Evolutionary conservation across 306 rosid genomes (phyloP).

Genomic region (Urtica urens): DNA sequence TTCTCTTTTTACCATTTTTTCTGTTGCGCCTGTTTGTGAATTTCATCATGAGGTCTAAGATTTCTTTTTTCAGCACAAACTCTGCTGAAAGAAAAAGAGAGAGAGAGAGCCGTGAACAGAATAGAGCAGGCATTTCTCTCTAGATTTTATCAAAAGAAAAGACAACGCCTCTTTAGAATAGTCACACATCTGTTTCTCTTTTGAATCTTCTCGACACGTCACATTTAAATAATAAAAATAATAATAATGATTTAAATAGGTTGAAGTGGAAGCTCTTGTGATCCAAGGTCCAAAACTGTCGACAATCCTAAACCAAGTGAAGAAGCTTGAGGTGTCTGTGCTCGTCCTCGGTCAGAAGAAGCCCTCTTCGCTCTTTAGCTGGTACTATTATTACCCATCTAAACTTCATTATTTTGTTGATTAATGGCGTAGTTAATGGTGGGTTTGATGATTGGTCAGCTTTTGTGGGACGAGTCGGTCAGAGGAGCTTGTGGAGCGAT

Average conservation of each 20-base stretch:
- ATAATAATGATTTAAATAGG: conserved; percentile 23
- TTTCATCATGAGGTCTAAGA: conserved; percentile 12
- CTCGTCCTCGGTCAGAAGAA: conserved; percentile 86
- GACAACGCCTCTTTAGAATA: too few relatives aligned
- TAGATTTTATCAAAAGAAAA: too few relatives aligned
- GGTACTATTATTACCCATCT: conserved; percentile 23
- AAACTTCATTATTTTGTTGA: neutral
- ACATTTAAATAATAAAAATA: neutral
- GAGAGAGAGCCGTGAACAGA: neutral
- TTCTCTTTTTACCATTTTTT: conserved; percentile 24
- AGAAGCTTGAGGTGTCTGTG: conserved; percentile 86
- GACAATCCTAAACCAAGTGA: conserved; percentile 78
- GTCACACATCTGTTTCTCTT: neutral
- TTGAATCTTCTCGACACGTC: neutral
- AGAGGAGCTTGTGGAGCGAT: conserved; percentile 71
- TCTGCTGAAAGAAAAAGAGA: neutral
- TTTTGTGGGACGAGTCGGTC: conserved; percentile 49
- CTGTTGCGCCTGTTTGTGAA: conserved; percentile 15
- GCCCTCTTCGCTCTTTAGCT: conserved; percentile 48
- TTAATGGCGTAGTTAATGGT: neutral
- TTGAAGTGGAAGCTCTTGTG: conserved; percentile 80
- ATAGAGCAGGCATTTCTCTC: too few relatives aligned
- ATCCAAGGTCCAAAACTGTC: conserved; percentile 73
- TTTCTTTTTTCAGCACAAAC: conserved; percentile 13
- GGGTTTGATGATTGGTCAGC: conserved; percentile 41